Evolutionary conservation across 768 basidiomycete species (phyloP).

Genomic region (Boletus subcaerulescens): DNA sequence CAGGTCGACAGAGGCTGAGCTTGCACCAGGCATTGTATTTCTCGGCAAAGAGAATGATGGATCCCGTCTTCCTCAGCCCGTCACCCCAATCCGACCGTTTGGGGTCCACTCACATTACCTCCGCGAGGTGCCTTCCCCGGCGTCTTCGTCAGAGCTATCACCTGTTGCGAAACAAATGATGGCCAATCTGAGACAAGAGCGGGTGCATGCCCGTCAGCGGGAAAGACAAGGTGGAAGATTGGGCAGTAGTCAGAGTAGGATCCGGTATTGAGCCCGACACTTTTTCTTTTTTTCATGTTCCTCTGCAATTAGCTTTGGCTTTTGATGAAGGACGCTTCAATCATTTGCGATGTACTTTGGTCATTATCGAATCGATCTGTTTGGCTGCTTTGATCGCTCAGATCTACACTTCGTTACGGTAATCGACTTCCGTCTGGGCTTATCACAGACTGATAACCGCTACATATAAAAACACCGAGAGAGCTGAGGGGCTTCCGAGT

Average conservation of each 20-base stretch:
- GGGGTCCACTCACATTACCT: constrained; percentile 32
- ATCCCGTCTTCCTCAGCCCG: constrained; percentile 33
- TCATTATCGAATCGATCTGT: constrained; percentile 8
- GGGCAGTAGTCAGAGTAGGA: constrained; percentile 32
- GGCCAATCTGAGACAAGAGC: constrained; percentile 52
- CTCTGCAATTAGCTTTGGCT: constrained; percentile 12
- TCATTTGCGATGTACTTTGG: constrained; percentile 14
- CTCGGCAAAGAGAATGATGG: constrained; percentile 24
- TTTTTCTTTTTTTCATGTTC: neutral
- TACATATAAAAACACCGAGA: too few relatives aligned
- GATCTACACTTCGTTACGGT: too few relatives aligned
- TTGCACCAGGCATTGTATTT: too few relatives aligned
- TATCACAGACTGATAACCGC: too few relatives aligned
- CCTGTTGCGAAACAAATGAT: constrained; percentile 67
- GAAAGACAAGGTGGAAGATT: constrained; percentile 30
- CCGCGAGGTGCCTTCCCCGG: constrained; percentile 50
- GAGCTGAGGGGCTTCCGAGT: too few relatives aligned
- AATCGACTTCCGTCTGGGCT: too few relatives aligned
- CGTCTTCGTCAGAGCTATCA: constrained; percentile 72
- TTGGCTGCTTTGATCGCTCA: neutral
- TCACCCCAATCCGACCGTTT: constrained; percentile 47
- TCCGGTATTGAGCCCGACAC: constrained; percentile 21
- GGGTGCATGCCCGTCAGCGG: constrained; percentile 32
- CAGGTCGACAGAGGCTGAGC: neutral
- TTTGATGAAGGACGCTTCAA: constrained; percentile 10